These are phyloP conservation scores for Lactarius hatsudake DNA, from an alignment of 768 basidiomycete genomes.

Conservation along the genomic window DNA sequence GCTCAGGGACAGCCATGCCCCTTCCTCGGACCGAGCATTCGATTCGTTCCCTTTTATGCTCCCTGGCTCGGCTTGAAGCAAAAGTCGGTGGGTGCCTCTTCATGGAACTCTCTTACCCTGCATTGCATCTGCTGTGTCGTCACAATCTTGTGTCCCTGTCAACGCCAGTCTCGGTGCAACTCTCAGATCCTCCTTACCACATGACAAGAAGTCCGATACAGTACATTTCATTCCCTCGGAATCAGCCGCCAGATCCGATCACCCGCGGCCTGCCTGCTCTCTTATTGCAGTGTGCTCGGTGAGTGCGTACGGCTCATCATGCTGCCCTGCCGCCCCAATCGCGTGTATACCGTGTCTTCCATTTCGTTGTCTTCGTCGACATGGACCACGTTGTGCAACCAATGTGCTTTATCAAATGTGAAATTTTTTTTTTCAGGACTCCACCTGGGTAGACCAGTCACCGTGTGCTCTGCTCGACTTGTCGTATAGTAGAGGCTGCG, in stretches of 20 bases:
- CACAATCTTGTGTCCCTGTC: neutral
- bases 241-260: slow-evolving; percentile 18
- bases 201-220: neutral
- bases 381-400: slow-evolving; percentile 2
- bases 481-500: neutral
- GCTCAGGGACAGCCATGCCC: slow-evolving; percentile 15
- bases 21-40: neutral
- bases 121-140: neutral
- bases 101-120: neutral
- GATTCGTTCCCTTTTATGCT: neutral
- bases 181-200: slow-evolving; percentile 1
- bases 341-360: slow-evolving; percentile 2
- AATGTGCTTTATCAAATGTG: neutral
- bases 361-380: slow-evolving; percentile 7
- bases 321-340: neutral
- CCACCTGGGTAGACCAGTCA: neutral
- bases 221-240: slow-evolving; percentile 2
- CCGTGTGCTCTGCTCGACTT: neutral
- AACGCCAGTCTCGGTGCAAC: neutral
- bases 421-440: neutral
- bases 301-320: neutral
- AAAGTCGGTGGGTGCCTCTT: neutral
- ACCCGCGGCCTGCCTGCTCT: neutral
- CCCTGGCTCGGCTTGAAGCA: neutral
- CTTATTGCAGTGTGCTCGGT: neutral